These are phyloP conservation scores for Afroboletus lepidellus DNA, from an alignment of 1,284 basidiomycete genomes.

Conservation along the genomic window DNA sequence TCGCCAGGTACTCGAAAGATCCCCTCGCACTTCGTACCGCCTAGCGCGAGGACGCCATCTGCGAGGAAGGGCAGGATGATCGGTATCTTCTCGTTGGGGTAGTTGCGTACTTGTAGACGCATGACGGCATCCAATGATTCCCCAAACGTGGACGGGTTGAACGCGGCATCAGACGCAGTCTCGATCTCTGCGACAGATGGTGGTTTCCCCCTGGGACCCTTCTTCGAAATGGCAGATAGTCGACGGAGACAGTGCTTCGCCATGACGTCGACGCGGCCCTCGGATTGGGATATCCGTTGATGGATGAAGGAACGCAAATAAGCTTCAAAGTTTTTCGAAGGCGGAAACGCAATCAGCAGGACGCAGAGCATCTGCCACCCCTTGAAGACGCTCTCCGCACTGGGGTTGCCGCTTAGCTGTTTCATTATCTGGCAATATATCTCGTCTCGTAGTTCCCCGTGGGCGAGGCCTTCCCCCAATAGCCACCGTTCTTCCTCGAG, in stretches of 20 bases:
- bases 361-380: constrained; percentile 93
- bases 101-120: constrained; percentile 79
- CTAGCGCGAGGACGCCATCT: constrained; percentile 84
- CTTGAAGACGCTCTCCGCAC: constrained; percentile 78
- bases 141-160: constrained; percentile 90
- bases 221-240: constrained; percentile 69
- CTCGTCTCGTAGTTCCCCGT: constrained; percentile 86
- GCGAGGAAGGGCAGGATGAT: constrained; percentile 91
- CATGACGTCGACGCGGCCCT: constrained; percentile 82
- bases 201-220: constrained; percentile 80
- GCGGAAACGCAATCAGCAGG: constrained; percentile 82
- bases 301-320: constrained; percentile 79
- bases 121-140: constrained; percentile 83
- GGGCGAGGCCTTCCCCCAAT: constrained; percentile 70
- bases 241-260: constrained; percentile 82
- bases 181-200: constrained; percentile 82
- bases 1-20: constrained; percentile 92
- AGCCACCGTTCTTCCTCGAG: constrained; percentile 88
- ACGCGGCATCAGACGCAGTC: constrained; percentile 87
- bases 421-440: constrained; percentile 92
- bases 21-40: constrained; percentile 81
- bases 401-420: constrained; percentile 82
- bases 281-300: constrained; percentile 59
- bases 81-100: constrained; percentile 81
- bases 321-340: constrained; percentile 86